Evolutionary conservation across 2,329 filamentous ascomycete genomes (phyloP), one percentile per base, ranked within the genome.

Genomic region (Botrytis porri): DNA sequence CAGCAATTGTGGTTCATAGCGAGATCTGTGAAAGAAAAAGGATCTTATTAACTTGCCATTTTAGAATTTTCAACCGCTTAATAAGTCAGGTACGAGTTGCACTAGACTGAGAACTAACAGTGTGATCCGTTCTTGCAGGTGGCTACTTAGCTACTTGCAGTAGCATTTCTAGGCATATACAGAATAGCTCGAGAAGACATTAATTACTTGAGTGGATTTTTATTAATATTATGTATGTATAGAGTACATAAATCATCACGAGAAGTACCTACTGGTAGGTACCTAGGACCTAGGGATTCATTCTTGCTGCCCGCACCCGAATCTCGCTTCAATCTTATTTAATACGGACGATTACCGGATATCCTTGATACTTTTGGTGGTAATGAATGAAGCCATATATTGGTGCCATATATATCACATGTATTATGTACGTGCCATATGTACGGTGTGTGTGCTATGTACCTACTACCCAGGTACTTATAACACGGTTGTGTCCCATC

Each of bases 21-120:
- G 64, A 66, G 64, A 66, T 66, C 45, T 66, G 45, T 20, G 63
- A 65, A 65, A 35, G 25, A 37, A 51, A 48, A 65, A n/a, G 18
- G 20, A 65, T 65, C 63, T 25, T 65, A 32, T 29, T 12, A 37
- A 48, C 20, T 48, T 25, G 45, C 45, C 45, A 63, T 43, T 32
- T 32, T 64, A 25, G 25, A 29, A 65, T 35, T 8, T 25, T 62
- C 12, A n/a, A 62, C 35, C 22, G 29, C 41, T 29, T 29, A 57
- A 57, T 8, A 65, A 48, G 41, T 25, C 62, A 65, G 41, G 41
- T 65, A 65, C 29, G 41, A 48, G 41, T 16, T 29, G n/a, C 61
- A 18, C 41, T 37, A 48, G n/a, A 22, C 61, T 64, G 12, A 64
- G 18, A 45, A 64, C 18, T 8, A 22, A 32, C n/a, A 4, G 32